Conservation (phyloP, 169 alveolate species). For the Plasmodium vinckei region DNA sequence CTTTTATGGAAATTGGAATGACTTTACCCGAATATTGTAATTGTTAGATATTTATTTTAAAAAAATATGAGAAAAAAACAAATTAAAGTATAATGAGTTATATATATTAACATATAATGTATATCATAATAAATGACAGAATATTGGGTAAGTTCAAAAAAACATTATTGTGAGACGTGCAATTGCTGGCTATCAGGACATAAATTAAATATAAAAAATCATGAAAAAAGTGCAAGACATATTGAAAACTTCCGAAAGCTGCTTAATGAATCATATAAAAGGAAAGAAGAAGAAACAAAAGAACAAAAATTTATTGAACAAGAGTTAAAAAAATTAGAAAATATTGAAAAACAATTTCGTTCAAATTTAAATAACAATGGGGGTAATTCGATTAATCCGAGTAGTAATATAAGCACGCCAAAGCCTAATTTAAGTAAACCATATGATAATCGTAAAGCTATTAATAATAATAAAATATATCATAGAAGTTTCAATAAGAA, state of each 20-base stretch:
- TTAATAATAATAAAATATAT: slow-evolving; percentile 6
- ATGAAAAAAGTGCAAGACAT: slow-evolving; percentile 72
- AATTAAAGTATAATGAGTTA: not conserved
- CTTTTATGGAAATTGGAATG: too few species aligned
- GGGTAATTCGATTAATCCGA: not conserved
- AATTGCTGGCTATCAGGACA: slow-evolving; percentile 76
- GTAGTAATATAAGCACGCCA: not conserved
- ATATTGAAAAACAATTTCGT: slow-evolving; percentile 48
- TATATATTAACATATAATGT: not conserved
- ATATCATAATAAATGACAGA: slow-evolving; percentile 51
- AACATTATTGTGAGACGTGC: slow-evolving; percentile 76
- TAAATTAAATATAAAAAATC: slow-evolving; percentile 63
- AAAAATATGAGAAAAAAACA: not conserved
- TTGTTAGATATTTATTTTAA: not conserved
- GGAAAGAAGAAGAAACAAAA: slow-evolving; percentile 70
- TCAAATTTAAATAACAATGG: slow-evolving; percentile 40
- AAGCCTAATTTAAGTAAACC: slow-evolving; percentile 8
- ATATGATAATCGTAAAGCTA: slow-evolving; percentile 4
- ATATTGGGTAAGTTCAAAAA: slow-evolving; percentile 72
- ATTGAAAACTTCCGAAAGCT: slow-evolving; percentile 47
- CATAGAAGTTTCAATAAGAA: not conserved
- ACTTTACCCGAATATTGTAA: too few species aligned
- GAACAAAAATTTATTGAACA: slow-evolving; percentile 61
- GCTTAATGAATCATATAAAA: slow-evolving; percentile 56
- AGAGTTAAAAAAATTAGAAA: slow-evolving; percentile 62